Base-by-base conservation (phyloP, 2,329 filamentous ascomycete genomes). In the Botryotinia globosa region DNA sequence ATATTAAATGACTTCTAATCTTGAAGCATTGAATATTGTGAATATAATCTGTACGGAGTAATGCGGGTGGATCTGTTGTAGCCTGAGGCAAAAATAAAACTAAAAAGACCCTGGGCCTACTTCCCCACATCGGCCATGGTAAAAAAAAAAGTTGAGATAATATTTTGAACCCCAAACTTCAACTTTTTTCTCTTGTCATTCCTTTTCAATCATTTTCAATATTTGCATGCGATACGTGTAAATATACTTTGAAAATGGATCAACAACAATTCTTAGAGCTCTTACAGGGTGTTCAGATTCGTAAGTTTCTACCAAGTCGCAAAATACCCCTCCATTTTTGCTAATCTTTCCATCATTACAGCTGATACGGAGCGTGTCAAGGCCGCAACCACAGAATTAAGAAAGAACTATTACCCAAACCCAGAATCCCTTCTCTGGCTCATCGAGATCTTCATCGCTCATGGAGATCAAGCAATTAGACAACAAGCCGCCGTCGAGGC, bases 401-500 rank as follows among this genome's bases (percentile, higher is more conserved):
- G 97, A 84, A 96, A 97, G 83, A 93, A 92, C 84, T 98, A 93
- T 87, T 98, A 97, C 86, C 91, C 90, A 79, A 89, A 94, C 78
- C 92, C 95, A 56, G 89, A 94, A 79, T 93, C 94, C 25, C 89
- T 98, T 73, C 87, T 95, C 72, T 90, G 93, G 79, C 91, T 98
- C 75, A 89, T 98, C 77, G 94, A 98, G 84, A 90, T 98, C 80
- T 88, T 97, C 78, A 92, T 94, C 78, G 93, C 91, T 73, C 91
- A 97, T 83, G 86, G 90, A 74, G 77, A 72, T 37, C 85, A 87
- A n/a, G 86, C 78, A 68, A 73, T 78, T n/a, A 92, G 94, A 80
- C 96, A 98, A 86, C 88, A 97, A 77, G 94, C 96, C 70, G 93
- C 94, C 70, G 94, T 98, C 76, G 94, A 98, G 87, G 92, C 92